Conservation (phyloP, 2,329 filamentous ascomycete genomes). For the Colletotrichum graminicola region DNA sequence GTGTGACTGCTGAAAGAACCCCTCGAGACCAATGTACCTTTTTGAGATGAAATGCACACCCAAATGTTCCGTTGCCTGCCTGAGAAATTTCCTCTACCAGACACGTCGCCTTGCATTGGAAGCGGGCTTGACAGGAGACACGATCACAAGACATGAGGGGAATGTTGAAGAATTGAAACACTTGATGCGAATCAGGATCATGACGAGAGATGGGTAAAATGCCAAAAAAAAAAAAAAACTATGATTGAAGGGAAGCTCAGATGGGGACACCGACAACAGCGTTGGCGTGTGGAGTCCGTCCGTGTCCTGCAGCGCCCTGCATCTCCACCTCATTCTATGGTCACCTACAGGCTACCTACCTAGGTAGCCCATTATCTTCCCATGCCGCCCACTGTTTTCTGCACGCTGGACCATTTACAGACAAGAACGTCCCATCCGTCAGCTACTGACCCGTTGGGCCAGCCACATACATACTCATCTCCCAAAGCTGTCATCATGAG, state of each 20-base stretch:
- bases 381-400: neutral
- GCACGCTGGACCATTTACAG: neutral
- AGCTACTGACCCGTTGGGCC: too few relatives aligned
- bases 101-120: neutral
- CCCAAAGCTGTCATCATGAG: neutral
- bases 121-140: neutral
- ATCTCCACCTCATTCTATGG: conserved; percentile 14
- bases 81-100: neutral
- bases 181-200: neutral
- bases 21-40: neutral
- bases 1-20: neutral
- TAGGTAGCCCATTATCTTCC: neutral
- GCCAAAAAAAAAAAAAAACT: neutral
- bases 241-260: neutral
- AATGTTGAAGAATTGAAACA: conserved; percentile 15
- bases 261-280: neutral
- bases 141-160: neutral
- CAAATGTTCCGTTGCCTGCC: neutral
- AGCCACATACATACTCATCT: neutral
- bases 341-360: neutral
- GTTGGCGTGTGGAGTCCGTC: conserved; percentile 16
- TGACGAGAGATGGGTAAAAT: neutral
- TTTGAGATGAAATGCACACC: conserved; percentile 1
- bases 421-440: neutral
- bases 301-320: conserved; percentile 23